Conservation (phyloP, 1,284 basidiomycete genomes). For the Malassezia obtusa region DNA sequence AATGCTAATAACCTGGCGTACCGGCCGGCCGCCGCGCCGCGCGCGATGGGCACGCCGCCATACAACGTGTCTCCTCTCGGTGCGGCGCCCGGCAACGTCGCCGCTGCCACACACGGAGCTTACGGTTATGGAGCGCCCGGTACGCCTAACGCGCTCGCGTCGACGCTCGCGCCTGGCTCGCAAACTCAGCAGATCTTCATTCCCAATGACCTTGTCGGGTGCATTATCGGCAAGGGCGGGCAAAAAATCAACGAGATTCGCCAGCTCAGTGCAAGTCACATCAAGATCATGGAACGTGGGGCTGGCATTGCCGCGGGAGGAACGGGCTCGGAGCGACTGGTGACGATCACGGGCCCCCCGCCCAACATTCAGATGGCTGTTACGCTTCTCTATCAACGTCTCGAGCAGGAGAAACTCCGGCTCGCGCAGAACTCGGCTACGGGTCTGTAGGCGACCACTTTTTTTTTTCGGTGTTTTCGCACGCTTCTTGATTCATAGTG, state of each 20-base stretch:
- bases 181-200: conserved; percentile 99
- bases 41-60: conserved; percentile 11
- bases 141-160: conserved; percentile 6
- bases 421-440: conserved; percentile 24
- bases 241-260: conserved; percentile 99
- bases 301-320: conserved; percentile 47
- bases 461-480: background rate
- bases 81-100: conserved; percentile 5
- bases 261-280: conserved; percentile 82
- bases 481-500: background rate
- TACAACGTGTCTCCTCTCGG: conserved; percentile 3
- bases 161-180: conserved; percentile 54
- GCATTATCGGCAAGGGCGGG: conserved; percentile 97
- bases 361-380: conserved; percentile 94
- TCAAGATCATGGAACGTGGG: conserved; percentile 92
- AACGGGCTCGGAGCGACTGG: conserved; percentile 49
- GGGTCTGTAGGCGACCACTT: background rate
- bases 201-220: conserved; percentile 92
- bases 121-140: conserved; percentile 11
- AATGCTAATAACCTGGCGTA: conserved; percentile 47
- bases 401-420: conserved; percentile 48
- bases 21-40: conserved; percentile 34
- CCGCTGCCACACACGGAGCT: background rate
- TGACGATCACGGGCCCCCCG: conserved; percentile 62
- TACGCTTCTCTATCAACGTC: conserved; percentile 69